phyloP scores from a whole-genome alignment of 345 rosid genomes.

The Eucalyptus caleyi region DNA sequence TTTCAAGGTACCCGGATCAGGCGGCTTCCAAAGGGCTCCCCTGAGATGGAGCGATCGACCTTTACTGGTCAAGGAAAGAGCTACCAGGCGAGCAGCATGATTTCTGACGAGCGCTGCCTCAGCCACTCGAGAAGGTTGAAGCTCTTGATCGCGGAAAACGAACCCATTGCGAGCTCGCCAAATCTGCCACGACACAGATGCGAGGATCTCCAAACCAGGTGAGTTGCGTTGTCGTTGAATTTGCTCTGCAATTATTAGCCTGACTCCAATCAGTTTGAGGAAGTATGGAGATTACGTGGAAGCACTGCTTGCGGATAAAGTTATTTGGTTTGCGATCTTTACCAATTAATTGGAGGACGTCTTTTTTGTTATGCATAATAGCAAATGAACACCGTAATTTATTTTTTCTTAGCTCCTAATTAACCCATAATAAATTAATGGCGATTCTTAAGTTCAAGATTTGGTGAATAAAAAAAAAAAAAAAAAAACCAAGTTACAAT shows the following conservation, averaged over 20 bases:
- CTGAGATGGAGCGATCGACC: no score
- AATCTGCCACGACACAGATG: no score
- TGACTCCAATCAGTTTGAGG: neutral
- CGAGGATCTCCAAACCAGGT: no score
- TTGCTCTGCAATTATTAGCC: neutral
- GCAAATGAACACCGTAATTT: neutral
- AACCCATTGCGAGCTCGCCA: no score
- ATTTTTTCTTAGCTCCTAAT: neutral
- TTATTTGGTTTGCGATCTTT: neutral
- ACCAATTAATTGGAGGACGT: neutral
- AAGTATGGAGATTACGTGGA: neutral
- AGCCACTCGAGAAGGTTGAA: no score
- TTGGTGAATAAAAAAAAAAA: rapidly evolving
- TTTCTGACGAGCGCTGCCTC: no score
- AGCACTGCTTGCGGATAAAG: neutral
- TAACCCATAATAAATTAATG: neutral
- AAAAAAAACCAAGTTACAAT: neutral
- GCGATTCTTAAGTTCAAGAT: neutral
- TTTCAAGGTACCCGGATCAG: no score
- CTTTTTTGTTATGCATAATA: rapidly evolving
- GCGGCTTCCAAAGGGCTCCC: no score
- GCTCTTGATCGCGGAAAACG: no score
- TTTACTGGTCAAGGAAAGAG: no score
- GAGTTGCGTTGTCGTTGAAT: no score
- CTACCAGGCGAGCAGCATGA: no score